Evolutionary conservation across 495 filamentous ascomycete species (phyloP), one percentile per base, ranked within the genome.

Genomic region (Venustampulla echinocandica): DNA sequence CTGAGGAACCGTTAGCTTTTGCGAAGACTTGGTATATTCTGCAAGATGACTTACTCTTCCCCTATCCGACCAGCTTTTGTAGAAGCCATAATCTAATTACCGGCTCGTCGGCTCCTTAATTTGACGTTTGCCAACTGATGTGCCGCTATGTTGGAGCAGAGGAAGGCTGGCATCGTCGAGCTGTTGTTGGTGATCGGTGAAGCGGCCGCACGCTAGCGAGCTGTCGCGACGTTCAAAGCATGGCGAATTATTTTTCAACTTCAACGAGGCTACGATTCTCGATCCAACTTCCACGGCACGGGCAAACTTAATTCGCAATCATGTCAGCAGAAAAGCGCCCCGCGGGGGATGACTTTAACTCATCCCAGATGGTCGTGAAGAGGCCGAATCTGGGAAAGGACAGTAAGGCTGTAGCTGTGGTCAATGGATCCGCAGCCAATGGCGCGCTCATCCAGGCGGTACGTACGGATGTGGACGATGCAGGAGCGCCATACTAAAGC

Each of bases 291-390:
- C n/a, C n/a, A n/a, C n/a, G n/a, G n/a, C n/a, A n/a, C n/a, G n/a
- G n/a, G n/a, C n/a, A n/a, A n/a, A n/a, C 32, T 22, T 13, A 44
- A 36, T 1, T 33, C 20, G 30, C 25, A 47, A 71, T 47, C 4
- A 96, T 94, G 90, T 85, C 89, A 17, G 71, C 82, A 54, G 88
- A 92, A 68, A 96, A 97, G 66, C 77, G 93, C 49, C 86, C 87
- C 33, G 88, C 88, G 17, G 77, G 84, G 30, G 79, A 82, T 46
- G 80, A 81, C 34, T 88, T 90, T 55, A 80, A 81, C 50, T 74
- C 78, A n/a, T 79, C 80, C 3, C 86, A 94, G 62, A 69, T 89
- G 42, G 79, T 93, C 24, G 84, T 96, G 50, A 97, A 96, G 66
- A 74, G 90, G 60, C 90, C 90, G 62, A 92, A 90, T 58, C 69